Evolutionary conservation across 2,329 filamentous ascomycete genomes (phyloP), one percentile per base, ranked within the genome.

Genomic region (Pseudogymnoascus sp.): DNA sequence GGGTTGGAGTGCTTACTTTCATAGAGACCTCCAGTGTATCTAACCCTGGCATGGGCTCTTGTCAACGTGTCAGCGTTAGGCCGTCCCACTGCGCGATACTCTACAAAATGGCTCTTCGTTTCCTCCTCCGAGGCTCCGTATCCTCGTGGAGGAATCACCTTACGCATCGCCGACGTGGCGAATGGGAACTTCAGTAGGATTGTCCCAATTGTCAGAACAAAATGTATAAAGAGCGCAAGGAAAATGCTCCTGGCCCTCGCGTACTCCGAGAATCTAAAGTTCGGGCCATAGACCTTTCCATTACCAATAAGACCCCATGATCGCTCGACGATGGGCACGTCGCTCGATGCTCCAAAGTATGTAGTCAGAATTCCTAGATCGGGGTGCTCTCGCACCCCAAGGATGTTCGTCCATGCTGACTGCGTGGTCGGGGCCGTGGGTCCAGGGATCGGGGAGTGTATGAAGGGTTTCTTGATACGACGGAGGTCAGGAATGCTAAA

Each of bases 1-100:
- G 40, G 31, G n/a, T 29, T 12, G 4, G 18, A 40, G 37, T 34
- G 69, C 85, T 81, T 73, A 87, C 84, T 75, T n/a, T 77, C 75
- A 73, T 93, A 93, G 71, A 86, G 78, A 68, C 83, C 82, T 2
- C 88, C 87, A 3, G 79, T 74, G 67, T 80, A 86, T 68, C 79
- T 77, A 42, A 84, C 80, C 62, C 80, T 80, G 62, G 80, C 82
- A 60, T 79, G 81, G 0, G 83, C 86, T 69, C 69, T 67, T 1
- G 66, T 77, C 16, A 76, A 73, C 21, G 74, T 75, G 63, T 73
- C 65, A 62, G 75, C 62, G 68, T 89, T 86, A 0, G 87, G 84
- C n/a, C 77, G 79, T 1, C 83, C 89, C 18, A 90, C 77, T 4
- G 81, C 87, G 11, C 83, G 80, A 70, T 85, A 89, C 71, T 87